A percentile compares a stretch with the other conserved stretches of the same genome.
phyloP scores from a whole-genome alignment of 805 yeast genomes.

The Monosporozyma aerobia region DNA sequence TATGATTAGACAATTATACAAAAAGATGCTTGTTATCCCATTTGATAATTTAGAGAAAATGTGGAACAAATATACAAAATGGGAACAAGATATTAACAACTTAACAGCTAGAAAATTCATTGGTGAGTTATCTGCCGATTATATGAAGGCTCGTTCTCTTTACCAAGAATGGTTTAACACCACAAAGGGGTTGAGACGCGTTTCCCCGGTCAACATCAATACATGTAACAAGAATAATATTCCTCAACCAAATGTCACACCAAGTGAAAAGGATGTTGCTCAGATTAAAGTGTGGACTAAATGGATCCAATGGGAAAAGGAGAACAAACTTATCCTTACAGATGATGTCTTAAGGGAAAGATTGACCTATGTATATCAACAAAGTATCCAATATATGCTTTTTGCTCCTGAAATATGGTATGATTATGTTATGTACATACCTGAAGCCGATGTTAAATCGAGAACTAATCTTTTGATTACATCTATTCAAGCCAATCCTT shows the following conservation, averaged over 20 bases:
- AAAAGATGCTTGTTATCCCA: slow-evolving; percentile 67
- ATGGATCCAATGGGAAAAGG: slow-evolving; percentile 76
- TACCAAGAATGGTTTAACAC: slow-evolving; percentile 59
- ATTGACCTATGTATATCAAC: slow-evolving; percentile 61
- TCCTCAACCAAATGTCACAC: slow-evolving; percentile 12
- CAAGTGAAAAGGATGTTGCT: slow-evolving; percentile 10
- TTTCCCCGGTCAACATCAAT: slow-evolving; percentile 20
- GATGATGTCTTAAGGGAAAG: slow-evolving; percentile 45
- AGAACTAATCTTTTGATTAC: slow-evolving; percentile 35
- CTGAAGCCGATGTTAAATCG: slow-evolving; percentile 10
- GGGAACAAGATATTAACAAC: slow-evolving; percentile 71
- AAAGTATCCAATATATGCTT: slow-evolving; percentile 39
- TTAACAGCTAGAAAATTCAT: slow-evolving; percentile 77
- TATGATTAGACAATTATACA: slow-evolving; percentile 61
- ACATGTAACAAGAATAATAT: slow-evolving; percentile 24
- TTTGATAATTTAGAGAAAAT: slow-evolving; percentile 60
- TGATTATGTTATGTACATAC: slow-evolving; percentile 29
- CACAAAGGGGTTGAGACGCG: slow-evolving; percentile 42
- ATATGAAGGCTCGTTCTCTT: slow-evolving; percentile 79
- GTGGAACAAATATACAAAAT: slow-evolving; percentile 74
- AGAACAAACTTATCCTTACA: slow-evolving; percentile 55
- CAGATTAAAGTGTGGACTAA: slow-evolving; percentile 51
- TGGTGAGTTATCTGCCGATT: slow-evolving; percentile 71
- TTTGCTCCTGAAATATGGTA: slow-evolving; percentile 32
- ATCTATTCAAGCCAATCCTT: slow-evolving; percentile 58